Percentiles rank a stretch among this genome's conserved stretches.
Conservation (phyloP, 208 protist genomes). For the Leishmania guyanensis region DNA sequence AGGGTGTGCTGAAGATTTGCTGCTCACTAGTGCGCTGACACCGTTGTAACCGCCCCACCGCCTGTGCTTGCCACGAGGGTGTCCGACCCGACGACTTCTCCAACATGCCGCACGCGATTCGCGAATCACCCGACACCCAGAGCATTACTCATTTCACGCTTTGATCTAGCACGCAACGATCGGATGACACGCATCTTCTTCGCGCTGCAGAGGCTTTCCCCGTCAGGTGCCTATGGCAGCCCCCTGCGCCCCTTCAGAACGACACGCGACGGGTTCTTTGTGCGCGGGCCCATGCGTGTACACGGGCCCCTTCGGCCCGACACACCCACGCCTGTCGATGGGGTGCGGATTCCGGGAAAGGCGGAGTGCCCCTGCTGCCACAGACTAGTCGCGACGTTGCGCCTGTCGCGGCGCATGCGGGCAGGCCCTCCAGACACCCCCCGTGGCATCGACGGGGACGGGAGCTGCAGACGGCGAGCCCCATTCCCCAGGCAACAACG, state of each 20-base stretch:
- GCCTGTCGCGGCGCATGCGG: too few relatives aligned
- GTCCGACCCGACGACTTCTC: background rate
- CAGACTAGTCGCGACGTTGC: too few relatives aligned
- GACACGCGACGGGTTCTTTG: background rate
- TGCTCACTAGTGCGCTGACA: background rate
- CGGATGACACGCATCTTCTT: background rate
- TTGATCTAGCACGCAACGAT: background rate
- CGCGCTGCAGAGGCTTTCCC: background rate
- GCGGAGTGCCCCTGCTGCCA: too few relatives aligned
- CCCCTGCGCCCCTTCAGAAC: background rate
- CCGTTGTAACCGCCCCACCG: background rate
- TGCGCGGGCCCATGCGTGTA: too few relatives aligned
- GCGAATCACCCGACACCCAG: background rate
- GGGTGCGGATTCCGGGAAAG: too few relatives aligned
- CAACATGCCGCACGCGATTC: background rate
- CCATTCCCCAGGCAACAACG: too few relatives aligned
- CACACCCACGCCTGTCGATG: too few relatives aligned
- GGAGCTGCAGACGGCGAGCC: too few relatives aligned
- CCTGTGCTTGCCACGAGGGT: background rate
- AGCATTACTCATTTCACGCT: background rate
- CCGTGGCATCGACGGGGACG: background rate
- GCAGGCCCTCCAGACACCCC: background rate
- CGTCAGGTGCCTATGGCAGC: background rate
- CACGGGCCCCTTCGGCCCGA: too few relatives aligned
- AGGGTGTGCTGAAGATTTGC: background rate